phyloP scores from a whole-genome alignment of 352 stramenopile genomes.

The Globisporangium megalacanthum region DNA sequence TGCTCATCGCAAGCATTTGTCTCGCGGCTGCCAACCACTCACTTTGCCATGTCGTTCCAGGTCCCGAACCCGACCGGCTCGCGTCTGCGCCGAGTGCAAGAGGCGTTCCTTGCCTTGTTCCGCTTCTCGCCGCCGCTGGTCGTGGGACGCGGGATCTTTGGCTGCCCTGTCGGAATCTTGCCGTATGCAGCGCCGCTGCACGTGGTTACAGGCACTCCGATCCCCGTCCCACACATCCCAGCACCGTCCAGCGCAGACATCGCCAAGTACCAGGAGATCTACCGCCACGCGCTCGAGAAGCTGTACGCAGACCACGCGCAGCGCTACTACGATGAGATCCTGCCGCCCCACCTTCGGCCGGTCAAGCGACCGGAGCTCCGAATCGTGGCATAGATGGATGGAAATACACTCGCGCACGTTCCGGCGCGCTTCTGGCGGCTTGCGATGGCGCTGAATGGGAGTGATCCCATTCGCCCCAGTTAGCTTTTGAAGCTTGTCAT shows the following conservation, averaged over 20 bases:
- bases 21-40: too few species aligned
- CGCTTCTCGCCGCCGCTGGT: conserved; percentile 38
- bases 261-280: conserved; percentile 37
- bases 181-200: conserved; percentile 28
- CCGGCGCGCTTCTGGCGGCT: too few species aligned
- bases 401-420: neutral
- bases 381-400: conserved; percentile 23
- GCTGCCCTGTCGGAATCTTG: conserved; percentile 26
- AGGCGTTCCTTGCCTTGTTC: conserved; percentile 28
- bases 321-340: conserved; percentile 33
- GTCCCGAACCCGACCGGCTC: conserved; percentile 38
- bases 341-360: conserved; percentile 23
- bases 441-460: too few species aligned
- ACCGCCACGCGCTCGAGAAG: conserved; percentile 32
- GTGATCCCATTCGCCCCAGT: too few species aligned
- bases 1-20: too few species aligned
- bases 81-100: conserved; percentile 26
- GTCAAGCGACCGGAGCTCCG: conserved; percentile 18
- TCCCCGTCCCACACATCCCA: conserved; percentile 34
- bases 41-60: conserved; percentile 9
- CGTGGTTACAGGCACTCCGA: conserved; percentile 35
- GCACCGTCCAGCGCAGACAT: conserved; percentile 36
- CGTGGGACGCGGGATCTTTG: conserved; percentile 23
- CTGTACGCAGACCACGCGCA: conserved; percentile 47
- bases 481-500: too few species aligned